Evolutionary conservation across 148 eudicot species (phyloP), one percentile per base, ranked within the genome.

Genomic region (Beta vulgaris): DNA sequence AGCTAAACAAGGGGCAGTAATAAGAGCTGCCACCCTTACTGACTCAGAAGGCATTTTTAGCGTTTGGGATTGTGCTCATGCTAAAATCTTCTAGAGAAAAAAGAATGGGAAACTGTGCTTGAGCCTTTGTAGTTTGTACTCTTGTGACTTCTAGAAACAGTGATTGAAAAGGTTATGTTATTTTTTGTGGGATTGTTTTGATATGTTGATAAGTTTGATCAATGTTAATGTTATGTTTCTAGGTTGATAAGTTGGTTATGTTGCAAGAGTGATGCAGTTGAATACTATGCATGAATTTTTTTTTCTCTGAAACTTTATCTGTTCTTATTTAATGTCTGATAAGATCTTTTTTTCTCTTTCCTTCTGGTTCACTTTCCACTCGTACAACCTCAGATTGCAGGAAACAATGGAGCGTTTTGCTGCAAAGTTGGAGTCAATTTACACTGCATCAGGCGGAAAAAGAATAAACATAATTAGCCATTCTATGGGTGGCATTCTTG

Each of bases 401-500:
- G 99, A 87, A 71, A 85, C 94, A 51, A 73, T 95, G 88, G 90
- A 88, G 5, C 68, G 84, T 53, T 77, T 95, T 75, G 90, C 93
- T 70, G 88, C 85, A 71, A 95, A 92, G 74, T 82, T 95, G 77
- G 99, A 95, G 81, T 82, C 90, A 6, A 81, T 89, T 18, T 92
- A 81, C 80, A 87, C 78, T 65, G 94, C 98, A 57, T 89, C 99
- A 51, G 98, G 99, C 36, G 99, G 99, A 54, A 92, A 87, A 83
- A 89, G 85, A 85, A 89, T 95, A 67, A 91, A 82, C 80, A 44
- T 95, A 73, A 92, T 95, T 32, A 92, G 85, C 81, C 99, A 95
- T 80, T 95, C 98, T 36, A 95, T 95, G 99, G 99, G 99, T 39
- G 99, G 99, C 31, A 80, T 95, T 70, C 89, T 95, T 65, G 93